Base-by-base conservation (phyloP, 148 eudicot species). In the Chenopodium suecicum region DNA sequence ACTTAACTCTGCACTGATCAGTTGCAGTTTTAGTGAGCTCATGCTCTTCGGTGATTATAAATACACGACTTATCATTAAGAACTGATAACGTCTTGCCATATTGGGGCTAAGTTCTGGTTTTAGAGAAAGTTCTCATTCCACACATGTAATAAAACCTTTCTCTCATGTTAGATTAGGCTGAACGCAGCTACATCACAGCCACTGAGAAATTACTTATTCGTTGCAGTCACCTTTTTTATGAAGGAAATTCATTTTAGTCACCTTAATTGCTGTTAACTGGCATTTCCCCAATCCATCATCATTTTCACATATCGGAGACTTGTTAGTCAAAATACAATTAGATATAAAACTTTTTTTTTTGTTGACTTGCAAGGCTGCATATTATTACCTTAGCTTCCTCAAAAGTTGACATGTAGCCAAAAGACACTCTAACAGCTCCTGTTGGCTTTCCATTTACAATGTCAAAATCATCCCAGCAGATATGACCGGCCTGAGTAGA, bases 371-470 rank as follows among this genome's bases (percentile, higher is more conserved):
- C 56, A 77, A 41, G 31, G 13, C 20, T 52, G 7, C 79, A 74
- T 25, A 44, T 11, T 41, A 58, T 68, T 91, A 96, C 99, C 99
- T 81, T 88, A 66, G 93, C 92, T 82, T 96, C 99, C 89, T 94
- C 99, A 88, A 91, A 96, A 66, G 95, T 92, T 73, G 99, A 96
- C 98, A 96, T 94, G 87, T 96, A 94, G 50, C 99, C 98, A 84
- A 96, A 92, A 9, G 99, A 96, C 75, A 92, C 93, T 85, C 99
- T 90, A 82, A 94, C 94, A 70, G 98, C 99, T 81, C 99, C 99
- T 60, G 99, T 96, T 80, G 99, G 99, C 86, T 96, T 92, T 70
- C 99, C 99, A 83, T 90, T 73, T 41, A 96, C 83, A 77, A 96
- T 84, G 82, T 96, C 99, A 70, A 83, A 88, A 88, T 94, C 98